Base-by-base conservation (phyloP, 139 green algal genomes). In the Chlamydomonas eustigma region DNA sequence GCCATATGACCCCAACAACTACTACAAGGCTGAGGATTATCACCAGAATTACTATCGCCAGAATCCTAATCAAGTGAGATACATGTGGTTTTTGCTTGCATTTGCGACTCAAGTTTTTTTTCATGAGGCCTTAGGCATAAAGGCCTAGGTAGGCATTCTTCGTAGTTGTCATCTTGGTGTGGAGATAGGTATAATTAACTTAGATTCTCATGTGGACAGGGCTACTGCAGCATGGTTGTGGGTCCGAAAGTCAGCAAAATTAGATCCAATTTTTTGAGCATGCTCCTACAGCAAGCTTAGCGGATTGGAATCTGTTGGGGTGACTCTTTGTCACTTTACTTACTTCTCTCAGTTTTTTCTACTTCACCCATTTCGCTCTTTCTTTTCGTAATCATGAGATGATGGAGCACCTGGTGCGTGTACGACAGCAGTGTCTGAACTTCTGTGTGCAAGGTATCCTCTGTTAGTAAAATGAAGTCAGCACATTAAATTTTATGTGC, bases 41-140 rank as follows among this genome's bases (percentile, higher is more conserved):
- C 87, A 91, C 65, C 87, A 89, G 51, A 50, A 78, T 37, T 91
- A 91, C 80, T 88, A 86, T 25, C 67, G 71, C 28, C 77, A 89
- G 35, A 86, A 86, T 51, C 81, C 81, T 25, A 71, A 72, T 44
- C 82, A 85, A 78, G 79, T 69, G 5, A 18, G 58, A 37, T 5
- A n/a, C 18, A n/a, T 6, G 44, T 28, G 12, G 22, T 12, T 22
- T 12, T 58, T 58, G 44, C 12, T 22, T 58, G 12, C 44, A 58
- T 12, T 12, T 12, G 44, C 22, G 44, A 58, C 44, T 28, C 22
- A 58, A 28, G 44, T 12, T 28, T 22, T 22, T 28, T 58, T 28
- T 22, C 12, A 58, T 58, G 22, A 28, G 12, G 44, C 22, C 22
- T 58, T 22, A 58, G 44, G 22, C 44, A 22, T 22, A 22, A 58